Evolutionary conservation across 768 basidiomycete genomes (phyloP), one percentile per base, ranked within the genome.

Genomic region (Naganishia vaughanmartiniae): DNA sequence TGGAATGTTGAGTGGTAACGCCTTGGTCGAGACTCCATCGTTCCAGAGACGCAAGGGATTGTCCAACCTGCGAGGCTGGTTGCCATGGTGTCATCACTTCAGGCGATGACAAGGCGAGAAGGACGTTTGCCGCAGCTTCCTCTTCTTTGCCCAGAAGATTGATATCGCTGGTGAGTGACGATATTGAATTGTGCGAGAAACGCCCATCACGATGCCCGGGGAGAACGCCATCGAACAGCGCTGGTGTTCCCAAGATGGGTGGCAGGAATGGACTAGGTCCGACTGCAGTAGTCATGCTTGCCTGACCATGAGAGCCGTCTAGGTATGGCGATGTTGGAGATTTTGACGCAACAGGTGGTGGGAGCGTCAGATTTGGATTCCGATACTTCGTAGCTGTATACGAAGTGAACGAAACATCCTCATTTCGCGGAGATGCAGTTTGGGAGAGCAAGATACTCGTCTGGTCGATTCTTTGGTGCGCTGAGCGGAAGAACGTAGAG

Each of bases 31-130:
- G 33, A 34, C 60, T 63, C 60, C 60, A 63, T 36, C 39, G 17
- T n/a, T 63, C 60, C 42, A 63, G 30, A 26, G 60, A 63, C 3
- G 60, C 60, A 36, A 63, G 60, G 7, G 60, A 63, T 15, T 63
- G 60, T 12, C 46, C 33, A 19, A 17, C 28, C 4, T 63, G 58
- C 14, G 39, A n/a, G 10, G 68, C 45, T 14, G 68, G 56, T n/a
- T 69, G 68, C 69, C 69, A 70, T 2, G 69, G 58, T 4, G 60
- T 65, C 69, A 70, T 70, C 6, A 34, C 51, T 31, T 70, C 69
- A 6, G 69, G 69, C 15, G 69, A 70, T 21, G 69, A 70, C 26
- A 70, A 51, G 10, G 69, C 69, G 15, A 70, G 34, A 5, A 70
- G 45, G 21, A 70, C 58, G 33, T 65, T 65, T 9, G 69, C 69